phyloP scores from a whole-genome alignment of 1,139 yeast genomes.

The Candida sp. region DNA sequence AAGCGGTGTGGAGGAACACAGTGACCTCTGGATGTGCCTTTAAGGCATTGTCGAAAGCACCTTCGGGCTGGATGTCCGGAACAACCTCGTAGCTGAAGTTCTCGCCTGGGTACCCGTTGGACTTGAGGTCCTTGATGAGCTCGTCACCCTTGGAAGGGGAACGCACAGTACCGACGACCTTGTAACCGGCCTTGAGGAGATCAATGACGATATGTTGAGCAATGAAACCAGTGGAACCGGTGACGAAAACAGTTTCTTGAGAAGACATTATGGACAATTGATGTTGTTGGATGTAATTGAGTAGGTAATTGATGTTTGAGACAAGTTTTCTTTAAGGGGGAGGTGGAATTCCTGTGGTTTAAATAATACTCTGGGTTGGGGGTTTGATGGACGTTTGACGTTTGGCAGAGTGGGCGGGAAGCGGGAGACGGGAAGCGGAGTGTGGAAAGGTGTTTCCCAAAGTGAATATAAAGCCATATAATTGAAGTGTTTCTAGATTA shows the following conservation, averaged over 20 bases:
- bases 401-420: too few species aligned
- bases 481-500: too few species aligned
- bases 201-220: conserved; percentile 30
- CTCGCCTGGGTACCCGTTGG: not conserved
- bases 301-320: too few species aligned
- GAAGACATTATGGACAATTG: not conserved
- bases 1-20: conserved; percentile 36
- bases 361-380: too few species aligned
- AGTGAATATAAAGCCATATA: too few species aligned
- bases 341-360: too few species aligned
- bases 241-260: conserved; percentile 25
- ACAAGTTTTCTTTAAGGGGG: too few species aligned
- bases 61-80: conserved; percentile 25
- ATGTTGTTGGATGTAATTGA: not conserved
- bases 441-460: too few species aligned
- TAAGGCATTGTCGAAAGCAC: conserved; percentile 35
- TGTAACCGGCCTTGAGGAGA: conserved; percentile 26
- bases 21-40: conserved; percentile 30
- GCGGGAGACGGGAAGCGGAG: too few species aligned
- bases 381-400: too few species aligned
- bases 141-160: conserved; percentile 31
- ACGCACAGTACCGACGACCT: conserved; percentile 40
- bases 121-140: conserved; percentile 14
- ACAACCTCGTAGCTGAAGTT: conserved; percentile 23
- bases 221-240: conserved; percentile 43